Percentiles rank a stretch among this genome's conserved stretches.
These are phyloP conservation scores for Anisogramma anomala DNA, from an alignment of 2,329 filamentous ascomycete genomes.

Conservation along the genomic window DNA sequence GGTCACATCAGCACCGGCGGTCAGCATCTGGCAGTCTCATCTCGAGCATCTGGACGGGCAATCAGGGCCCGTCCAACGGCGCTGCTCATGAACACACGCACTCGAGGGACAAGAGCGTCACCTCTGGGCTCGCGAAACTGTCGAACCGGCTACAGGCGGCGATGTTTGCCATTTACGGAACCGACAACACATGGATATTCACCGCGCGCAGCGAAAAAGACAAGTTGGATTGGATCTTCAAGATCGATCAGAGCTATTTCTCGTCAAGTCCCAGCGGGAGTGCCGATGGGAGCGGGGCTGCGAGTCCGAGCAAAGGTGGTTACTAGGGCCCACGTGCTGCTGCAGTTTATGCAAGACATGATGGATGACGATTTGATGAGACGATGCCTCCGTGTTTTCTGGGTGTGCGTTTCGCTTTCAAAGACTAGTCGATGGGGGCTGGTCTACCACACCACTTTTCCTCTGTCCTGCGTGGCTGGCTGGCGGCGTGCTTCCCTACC, in stretches of 20 bases:
- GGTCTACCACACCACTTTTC: neutral
- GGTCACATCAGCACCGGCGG: slow-evolving; percentile 36
- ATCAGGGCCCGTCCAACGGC: slow-evolving; percentile 21
- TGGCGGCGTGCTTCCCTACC: neutral
- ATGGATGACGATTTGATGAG: slow-evolving; percentile 2
- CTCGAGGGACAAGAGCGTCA: slow-evolving; percentile 15
- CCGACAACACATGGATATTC: slow-evolving; percentile 91
- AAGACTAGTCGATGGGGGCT: too few relatives aligned
- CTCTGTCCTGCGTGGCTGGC: slow-evolving; percentile 3
- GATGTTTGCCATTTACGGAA: slow-evolving; percentile 90
- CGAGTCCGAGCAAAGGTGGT: slow-evolving; percentile 22
- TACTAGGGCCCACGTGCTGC: neutral
- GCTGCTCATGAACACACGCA: slow-evolving; percentile 2
- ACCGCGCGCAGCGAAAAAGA: slow-evolving; percentile 79
- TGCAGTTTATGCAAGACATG: neutral
- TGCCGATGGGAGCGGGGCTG: slow-evolving; percentile 25
- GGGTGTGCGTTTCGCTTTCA: neutral
- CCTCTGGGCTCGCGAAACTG: slow-evolving; percentile 38
- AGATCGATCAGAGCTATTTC: slow-evolving; percentile 72
- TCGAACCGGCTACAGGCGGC: slow-evolving; percentile 52
- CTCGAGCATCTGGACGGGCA: slow-evolving; percentile 44
- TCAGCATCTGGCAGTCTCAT: slow-evolving; percentile 41
- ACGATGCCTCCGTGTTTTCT: neutral
- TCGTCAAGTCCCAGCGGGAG: slow-evolving; percentile 32
- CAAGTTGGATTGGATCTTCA: slow-evolving; percentile 94